Conservation (phyloP, 2,329 filamentous ascomycete species). For the Triangularia setosa region DNA sequence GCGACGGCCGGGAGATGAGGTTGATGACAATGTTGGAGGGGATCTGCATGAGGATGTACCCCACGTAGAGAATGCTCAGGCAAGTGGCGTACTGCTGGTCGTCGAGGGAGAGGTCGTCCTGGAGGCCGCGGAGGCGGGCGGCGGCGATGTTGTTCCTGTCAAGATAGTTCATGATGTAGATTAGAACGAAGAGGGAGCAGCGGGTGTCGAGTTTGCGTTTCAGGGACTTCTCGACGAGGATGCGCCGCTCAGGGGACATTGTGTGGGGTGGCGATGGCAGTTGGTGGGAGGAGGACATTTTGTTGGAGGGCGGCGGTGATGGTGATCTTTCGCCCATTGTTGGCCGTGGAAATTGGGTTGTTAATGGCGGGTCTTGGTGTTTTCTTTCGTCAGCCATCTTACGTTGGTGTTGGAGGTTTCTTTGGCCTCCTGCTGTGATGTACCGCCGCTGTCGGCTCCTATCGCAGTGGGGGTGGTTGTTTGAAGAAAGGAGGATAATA, state of each 20-base stretch:
- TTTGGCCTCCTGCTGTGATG: neutral
- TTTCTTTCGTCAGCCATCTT: neutral
- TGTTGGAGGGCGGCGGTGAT: neutral
- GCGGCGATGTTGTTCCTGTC: constrained; percentile 67
- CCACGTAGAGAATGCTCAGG: constrained; percentile 61
- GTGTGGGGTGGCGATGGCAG: neutral
- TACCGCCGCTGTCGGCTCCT: neutral
- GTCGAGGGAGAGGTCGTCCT: constrained; percentile 54
- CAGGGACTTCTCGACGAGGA: constrained; percentile 58
- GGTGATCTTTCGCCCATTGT: neutral
- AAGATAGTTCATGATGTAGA: constrained; percentile 74
- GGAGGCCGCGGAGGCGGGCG: constrained; percentile 61
- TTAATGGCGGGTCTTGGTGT: neutral
- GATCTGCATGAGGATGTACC: constrained; percentile 62
- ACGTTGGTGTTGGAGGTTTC: neutral
- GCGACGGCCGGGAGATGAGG: constrained; percentile 46
- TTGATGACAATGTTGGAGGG: constrained; percentile 58
- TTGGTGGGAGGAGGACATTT: neutral
- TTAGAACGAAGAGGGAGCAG: constrained; percentile 65
- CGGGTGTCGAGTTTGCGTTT: constrained; percentile 68
- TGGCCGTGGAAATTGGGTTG: neutral
- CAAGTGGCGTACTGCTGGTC: constrained; percentile 61
- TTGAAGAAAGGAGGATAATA: neutral
- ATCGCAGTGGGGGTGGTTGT: neutral
- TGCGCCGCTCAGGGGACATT: constrained; percentile 44